Evolutionary conservation across 805 yeast species (phyloP).

Genomic region (Wickerhamiella occidentalis): DNA sequence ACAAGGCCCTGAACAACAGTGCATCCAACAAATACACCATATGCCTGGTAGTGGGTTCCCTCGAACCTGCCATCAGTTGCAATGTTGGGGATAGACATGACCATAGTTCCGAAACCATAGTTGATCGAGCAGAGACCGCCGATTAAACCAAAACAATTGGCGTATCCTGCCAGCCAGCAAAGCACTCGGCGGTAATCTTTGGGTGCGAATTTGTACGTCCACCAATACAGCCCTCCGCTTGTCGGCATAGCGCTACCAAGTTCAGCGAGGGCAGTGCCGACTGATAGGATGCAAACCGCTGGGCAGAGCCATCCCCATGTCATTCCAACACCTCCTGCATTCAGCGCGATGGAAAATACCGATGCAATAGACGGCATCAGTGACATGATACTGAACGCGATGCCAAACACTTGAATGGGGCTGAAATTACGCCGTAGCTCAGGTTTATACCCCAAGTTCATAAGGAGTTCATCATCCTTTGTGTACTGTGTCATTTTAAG

Average conservation of each 20-base stretch:
- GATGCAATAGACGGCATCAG: conserved; percentile 48
- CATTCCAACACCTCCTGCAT: conserved; percentile 53
- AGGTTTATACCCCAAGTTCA: conserved; percentile 56
- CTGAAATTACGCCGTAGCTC: conserved; percentile 52
- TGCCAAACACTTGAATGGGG: conserved; percentile 54
- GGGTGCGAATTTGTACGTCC: conserved; percentile 60
- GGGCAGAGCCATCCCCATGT: conserved; percentile 67
- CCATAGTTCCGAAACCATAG: conserved; percentile 59
- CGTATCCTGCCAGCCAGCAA: conserved; percentile 52
- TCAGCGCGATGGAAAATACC: conserved; percentile 38
- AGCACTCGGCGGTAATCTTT: conserved; percentile 38
- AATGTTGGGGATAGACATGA: conserved; percentile 29
- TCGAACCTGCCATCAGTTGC: conserved; percentile 29
- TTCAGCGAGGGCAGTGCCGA: conserved; percentile 54
- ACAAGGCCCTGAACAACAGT: conserved; percentile 39
- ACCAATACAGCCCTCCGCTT: conserved; percentile 61
- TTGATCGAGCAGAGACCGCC: conserved; percentile 58
- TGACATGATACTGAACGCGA: conserved; percentile 65
- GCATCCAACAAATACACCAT: conserved; percentile 57
- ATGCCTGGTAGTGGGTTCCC: conserved; percentile 41
- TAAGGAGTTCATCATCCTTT: conserved; percentile 25
- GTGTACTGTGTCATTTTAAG: background rate
- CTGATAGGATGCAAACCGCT: conserved; percentile 40
- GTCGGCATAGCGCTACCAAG: conserved; percentile 62
- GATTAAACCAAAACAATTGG: conserved; percentile 53